Conservation (phyloP, 108 stramenopile genomes). For the Fragilaria crotonensis region DNA sequence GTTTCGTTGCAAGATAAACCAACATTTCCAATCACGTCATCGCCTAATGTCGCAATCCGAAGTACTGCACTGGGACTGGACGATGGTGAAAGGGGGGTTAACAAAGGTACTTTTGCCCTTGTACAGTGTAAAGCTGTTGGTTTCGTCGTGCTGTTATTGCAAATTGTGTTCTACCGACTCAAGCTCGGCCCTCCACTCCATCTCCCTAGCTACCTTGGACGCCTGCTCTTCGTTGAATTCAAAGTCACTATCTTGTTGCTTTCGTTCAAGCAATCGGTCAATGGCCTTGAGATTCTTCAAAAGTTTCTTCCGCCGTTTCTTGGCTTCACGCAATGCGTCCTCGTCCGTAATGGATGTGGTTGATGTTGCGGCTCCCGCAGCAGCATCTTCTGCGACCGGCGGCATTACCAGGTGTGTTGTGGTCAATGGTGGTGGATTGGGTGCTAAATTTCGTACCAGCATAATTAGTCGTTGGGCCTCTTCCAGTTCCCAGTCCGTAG, state of each 20-base stretch:
- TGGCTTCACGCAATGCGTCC: conserved; percentile 34
- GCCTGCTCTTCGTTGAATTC: conserved; percentile 44
- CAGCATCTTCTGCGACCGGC: conserved; percentile 4
- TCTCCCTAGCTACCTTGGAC: conserved; percentile 36
- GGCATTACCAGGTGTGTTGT: conserved; percentile 5
- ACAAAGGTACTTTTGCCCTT: too few relatives aligned
- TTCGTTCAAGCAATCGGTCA: conserved; percentile 28
- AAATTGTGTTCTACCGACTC: conserved; percentile 57
- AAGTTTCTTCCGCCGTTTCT: conserved; percentile 41
- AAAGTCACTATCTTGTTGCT: too few relatives aligned
- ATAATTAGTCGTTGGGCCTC: conserved; percentile 47
- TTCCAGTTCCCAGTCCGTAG: conserved; percentile 29
- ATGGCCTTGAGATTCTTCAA: conserved; percentile 49
- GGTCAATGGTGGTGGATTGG: neutral
- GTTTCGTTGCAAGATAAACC: too few relatives aligned
- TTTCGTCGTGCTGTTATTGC: conserved; percentile 16
- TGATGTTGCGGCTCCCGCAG: conserved; percentile 1
- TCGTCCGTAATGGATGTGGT: conserved; percentile 48
- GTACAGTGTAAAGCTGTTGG: too few relatives aligned
- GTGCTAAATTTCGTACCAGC: conserved; percentile 24
- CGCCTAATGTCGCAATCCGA: too few relatives aligned
- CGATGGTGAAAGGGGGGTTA: too few relatives aligned
- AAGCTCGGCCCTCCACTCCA: conserved; percentile 33
- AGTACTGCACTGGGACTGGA: too few relatives aligned
- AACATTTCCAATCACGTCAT: too few relatives aligned